A percentile compares a stretch with the other conserved stretches of the same genome.
phyloP scores from a whole-genome alignment of 371 early-diverging fungal genomes.

The Mucor irregularis region DNA sequence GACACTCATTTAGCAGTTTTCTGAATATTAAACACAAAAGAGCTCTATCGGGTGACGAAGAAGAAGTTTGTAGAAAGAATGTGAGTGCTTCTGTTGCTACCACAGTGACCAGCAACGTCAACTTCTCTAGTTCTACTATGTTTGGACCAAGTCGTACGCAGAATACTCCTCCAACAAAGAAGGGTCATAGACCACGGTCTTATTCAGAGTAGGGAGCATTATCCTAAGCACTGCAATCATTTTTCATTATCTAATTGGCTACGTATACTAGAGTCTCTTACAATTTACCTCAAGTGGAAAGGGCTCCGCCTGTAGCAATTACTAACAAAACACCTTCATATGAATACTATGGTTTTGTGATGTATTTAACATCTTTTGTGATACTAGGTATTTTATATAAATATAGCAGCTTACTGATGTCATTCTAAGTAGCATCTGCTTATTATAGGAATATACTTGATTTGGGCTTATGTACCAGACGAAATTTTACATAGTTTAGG shows the following conservation, averaged over 20 bases:
- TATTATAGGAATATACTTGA: slow-evolving; percentile 53
- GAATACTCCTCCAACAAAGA: slow-evolving; percentile 4
- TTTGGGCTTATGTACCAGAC: slow-evolving; percentile 87
- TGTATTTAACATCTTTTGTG: slow-evolving; percentile 80
- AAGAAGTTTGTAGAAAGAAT: background rate
- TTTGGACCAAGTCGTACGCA: background rate
- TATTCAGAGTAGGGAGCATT: slow-evolving; percentile 43
- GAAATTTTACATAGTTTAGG: slow-evolving; percentile 67
- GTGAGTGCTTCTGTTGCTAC: too few relatives aligned
- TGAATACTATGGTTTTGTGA: slow-evolving; percentile 85
- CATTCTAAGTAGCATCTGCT: slow-evolving; percentile 17
- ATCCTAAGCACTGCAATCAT: background rate
- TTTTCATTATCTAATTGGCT: background rate
- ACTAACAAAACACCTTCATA: slow-evolving; percentile 73
- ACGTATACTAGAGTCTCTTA: slow-evolving; percentile 29
- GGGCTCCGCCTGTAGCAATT: slow-evolving; percentile 49
- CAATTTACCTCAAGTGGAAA: slow-evolving; percentile 35
- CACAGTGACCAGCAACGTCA: background rate
- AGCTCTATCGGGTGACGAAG: slow-evolving; percentile 2
- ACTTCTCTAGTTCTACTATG: background rate
- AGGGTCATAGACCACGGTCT: slow-evolving; percentile 47
- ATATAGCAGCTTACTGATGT: background rate
- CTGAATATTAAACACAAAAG: slow-evolving; percentile 31
- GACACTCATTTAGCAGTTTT: slow-evolving; percentile 51
- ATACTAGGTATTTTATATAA: slow-evolving; percentile 50